A percentile compares a stretch with the other conserved stretches of the same genome.
Evolutionary conservation across 768 basidiomycete species (phyloP).

Genomic region (Mycena amicta): DNA sequence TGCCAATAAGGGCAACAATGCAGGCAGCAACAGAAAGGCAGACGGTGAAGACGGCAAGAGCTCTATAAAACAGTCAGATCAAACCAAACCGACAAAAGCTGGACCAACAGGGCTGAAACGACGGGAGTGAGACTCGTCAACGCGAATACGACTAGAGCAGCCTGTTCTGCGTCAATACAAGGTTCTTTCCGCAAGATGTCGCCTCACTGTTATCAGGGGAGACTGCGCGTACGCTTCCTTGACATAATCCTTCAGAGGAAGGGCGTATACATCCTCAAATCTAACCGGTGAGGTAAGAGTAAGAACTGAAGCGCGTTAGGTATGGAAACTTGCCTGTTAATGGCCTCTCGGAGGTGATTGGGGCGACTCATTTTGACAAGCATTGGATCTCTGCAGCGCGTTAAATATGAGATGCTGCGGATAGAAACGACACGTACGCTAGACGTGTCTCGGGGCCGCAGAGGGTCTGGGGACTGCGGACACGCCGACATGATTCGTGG

Average conservation of each 20-base stretch:
- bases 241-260: background rate
- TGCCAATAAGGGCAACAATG: background rate
- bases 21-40: background rate
- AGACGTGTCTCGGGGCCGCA: background rate
- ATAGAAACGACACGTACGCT: background rate
- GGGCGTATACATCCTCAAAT: background rate
- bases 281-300: background rate
- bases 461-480: background rate
- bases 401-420: conserved; percentile 1
- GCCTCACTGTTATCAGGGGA: background rate
- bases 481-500: background rate
- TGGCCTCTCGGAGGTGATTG: background rate
- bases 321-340: background rate
- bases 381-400: background rate
- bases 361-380: conserved; percentile 1
- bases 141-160: background rate
- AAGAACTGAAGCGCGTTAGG: too few relatives aligned
- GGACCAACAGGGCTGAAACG: background rate
- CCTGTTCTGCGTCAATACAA: background rate
- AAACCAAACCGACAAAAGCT: background rate
- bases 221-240: background rate
- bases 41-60: background rate
- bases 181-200: background rate
- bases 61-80: background rate
- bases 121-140: background rate